Percentiles rank a stretch among this genome's conserved stretches.
These are phyloP conservation scores for Lablab purpureus DNA, from an alignment of 306 rosid genomes.

Conservation along the genomic window DNA sequence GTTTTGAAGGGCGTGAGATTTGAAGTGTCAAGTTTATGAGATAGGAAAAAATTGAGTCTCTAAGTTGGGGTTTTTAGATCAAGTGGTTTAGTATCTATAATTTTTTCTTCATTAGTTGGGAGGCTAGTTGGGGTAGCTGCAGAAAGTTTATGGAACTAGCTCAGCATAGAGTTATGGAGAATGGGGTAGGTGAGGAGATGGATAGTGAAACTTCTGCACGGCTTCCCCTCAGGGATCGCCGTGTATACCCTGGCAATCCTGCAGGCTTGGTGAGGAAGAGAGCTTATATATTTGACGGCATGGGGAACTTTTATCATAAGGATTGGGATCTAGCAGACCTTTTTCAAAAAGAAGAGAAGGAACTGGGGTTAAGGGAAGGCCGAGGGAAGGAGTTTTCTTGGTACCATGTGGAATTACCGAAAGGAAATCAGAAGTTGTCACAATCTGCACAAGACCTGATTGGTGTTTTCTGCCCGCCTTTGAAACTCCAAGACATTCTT, in stretches of 20 bases:
- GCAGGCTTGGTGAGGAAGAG: slow-evolving; percentile 76
- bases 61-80: slow-evolving; percentile 39
- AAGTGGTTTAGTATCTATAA: slow-evolving; percentile 18
- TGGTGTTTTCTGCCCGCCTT: slow-evolving; percentile 88
- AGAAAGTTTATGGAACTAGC: slow-evolving; percentile 63
- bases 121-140: slow-evolving; percentile 31
- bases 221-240: slow-evolving; percentile 53
- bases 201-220: slow-evolving; percentile 54
- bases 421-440: slow-evolving; percentile 74
- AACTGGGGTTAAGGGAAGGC: slow-evolving; percentile 63
- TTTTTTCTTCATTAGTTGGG: slow-evolving; percentile 40
- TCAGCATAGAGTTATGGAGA: slow-evolving; percentile 44
- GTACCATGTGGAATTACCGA: slow-evolving; percentile 98
- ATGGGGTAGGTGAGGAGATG: slow-evolving; percentile 63
- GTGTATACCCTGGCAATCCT: slow-evolving; percentile 47
- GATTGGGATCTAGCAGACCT: slow-evolving; percentile 91
- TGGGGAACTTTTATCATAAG: slow-evolving; percentile 73
- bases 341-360: slow-evolving; percentile 45
- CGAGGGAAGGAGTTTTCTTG: slow-evolving; percentile 83
- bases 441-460: slow-evolving; percentile 89
- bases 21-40: slow-evolving; percentile 31
- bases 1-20: slow-evolving; percentile 27
- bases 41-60: slow-evolving; percentile 7
- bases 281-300: slow-evolving; percentile 90
- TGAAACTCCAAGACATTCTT: slow-evolving; percentile 96